phyloP scores from a whole-genome alignment of 768 basidiomycete genomes.

The Chlorophyllum brunneum region DNA sequence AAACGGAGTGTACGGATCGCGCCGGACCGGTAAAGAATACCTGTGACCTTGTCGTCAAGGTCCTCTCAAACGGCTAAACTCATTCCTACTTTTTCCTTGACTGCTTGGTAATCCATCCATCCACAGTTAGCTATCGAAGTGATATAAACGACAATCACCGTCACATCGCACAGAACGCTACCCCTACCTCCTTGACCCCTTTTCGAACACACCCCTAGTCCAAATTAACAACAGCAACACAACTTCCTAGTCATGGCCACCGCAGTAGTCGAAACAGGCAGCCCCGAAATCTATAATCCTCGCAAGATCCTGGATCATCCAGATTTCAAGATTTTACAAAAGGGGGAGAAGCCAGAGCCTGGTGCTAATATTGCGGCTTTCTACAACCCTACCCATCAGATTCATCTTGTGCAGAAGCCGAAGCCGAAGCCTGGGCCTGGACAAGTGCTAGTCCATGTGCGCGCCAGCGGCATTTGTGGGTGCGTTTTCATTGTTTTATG shows the following conservation, averaged over 20 bases:
- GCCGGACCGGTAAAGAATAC: neutral
- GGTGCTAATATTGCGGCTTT: constrained; percentile 59
- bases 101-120: constrained; percentile 8
- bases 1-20: neutral
- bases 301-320: constrained; percentile 53
- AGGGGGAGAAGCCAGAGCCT: constrained; percentile 44
- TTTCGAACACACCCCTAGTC: neutral
- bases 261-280: constrained; percentile 26
- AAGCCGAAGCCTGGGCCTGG: constrained; percentile 56
- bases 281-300: constrained; percentile 50
- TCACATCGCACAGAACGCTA: neutral
- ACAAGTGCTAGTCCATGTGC: constrained; percentile 62
- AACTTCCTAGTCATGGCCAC: constrained; percentile 20
- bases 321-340: constrained; percentile 47
- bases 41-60: constrained; percentile 1
- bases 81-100: no score
- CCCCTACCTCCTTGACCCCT: neutral
- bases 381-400: constrained; percentile 60
- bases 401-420: constrained; percentile 66
- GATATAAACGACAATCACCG: neutral
- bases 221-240: constrained; percentile 1
- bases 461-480: constrained; percentile 71
- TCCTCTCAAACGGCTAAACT: neutral
- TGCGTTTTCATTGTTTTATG: constrained; percentile 24
- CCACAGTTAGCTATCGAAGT: neutral